Evolutionary conservation across 2,329 filamentous ascomycete genomes (phyloP), one percentile per base, ranked within the genome.

Genomic region (Fusarium annulatum): DNA sequence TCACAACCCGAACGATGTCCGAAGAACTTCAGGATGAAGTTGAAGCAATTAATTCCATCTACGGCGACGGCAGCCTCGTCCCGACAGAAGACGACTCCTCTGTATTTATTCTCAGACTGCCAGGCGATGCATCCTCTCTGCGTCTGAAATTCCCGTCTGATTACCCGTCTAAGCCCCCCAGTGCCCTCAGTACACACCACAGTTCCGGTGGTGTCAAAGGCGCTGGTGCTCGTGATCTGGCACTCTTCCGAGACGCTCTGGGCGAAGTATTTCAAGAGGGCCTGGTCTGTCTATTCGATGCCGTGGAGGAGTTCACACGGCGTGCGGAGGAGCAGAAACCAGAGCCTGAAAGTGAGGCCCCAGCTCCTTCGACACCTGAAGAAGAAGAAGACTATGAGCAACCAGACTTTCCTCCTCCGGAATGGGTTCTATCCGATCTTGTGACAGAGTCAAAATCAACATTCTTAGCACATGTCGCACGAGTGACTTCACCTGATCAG

Each of bases 211-310:
- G 91, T 26, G 88, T 87, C 56, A 90, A 90, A 77, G 94, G 95
- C 42, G 90, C 93, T 69, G 94, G 94, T 4, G 90, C 89, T 57
- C 86, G 90, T 58, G 89, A 94, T 56, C 86, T 95, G n/a, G 88
- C 89, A 5, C 82, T 93, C 5, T 91, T 96, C 64, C 86, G 91
- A 36, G 86, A 90, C 41, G 91, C 92, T 0, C 83, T 98, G 38
- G 86, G 85, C 2, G 85, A 86, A n/a, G 88, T 93, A 9, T 97
- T 92, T 81, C 86, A 88, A 59, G 88, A 90, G 0, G 95, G 94
- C 0, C 88, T 90, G 59, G 94, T 97, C 28, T 98, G 95, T 78
- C 85, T 99, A 7, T 99, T 95, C 78, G 96, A 98, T 80, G 88
- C 97, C n/a, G 88, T 98, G 42, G 95, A 97, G 78, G 92, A 93